phyloP scores from a whole-genome alignment of 2,329 filamentous ascomycete genomes.

The Monilinia aucupariae region DNA sequence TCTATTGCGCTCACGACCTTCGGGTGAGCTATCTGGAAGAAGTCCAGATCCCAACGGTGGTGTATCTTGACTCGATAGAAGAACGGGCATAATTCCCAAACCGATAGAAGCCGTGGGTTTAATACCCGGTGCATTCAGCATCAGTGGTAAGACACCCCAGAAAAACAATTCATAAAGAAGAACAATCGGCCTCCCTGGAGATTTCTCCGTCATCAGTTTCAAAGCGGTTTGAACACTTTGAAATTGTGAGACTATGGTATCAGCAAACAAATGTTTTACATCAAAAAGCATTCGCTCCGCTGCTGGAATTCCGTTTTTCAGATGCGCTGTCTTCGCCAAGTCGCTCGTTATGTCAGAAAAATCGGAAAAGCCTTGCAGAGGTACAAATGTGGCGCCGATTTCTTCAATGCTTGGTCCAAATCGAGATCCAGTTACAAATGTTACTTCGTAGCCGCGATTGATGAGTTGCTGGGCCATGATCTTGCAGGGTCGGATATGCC shows the following conservation, averaged over 20 bases:
- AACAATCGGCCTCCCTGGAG: not conserved
- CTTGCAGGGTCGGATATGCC: slow-evolving; percentile 20
- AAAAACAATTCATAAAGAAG: not conserved
- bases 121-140: slow-evolving; percentile 39
- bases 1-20: slow-evolving; percentile 37
- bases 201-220: slow-evolving; percentile 1
- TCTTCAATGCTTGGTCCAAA: slow-evolving; percentile 36
- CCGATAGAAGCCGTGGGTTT: slow-evolving; percentile 37
- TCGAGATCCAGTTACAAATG: slow-evolving; percentile 38
- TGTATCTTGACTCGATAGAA: slow-evolving; percentile 36
- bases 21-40: slow-evolving; percentile 36
- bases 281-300: not conserved
- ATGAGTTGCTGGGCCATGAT: slow-evolving; percentile 24
- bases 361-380: slow-evolving; percentile 26
- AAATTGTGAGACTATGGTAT: not conserved
- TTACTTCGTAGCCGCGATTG: slow-evolving; percentile 39
- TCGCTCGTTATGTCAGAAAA: slow-evolving; percentile 13
- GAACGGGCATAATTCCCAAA: slow-evolving; percentile 38
- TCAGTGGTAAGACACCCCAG: not conserved
- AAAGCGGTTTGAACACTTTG: not conserved
- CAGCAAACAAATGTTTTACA: not conserved
- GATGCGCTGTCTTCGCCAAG: not conserved
- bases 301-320: not conserved
- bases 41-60: slow-evolving; percentile 38
- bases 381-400: slow-evolving; percentile 38